These are phyloP conservation scores for Filobasidium wieringae DNA, from an alignment of 768 basidiomycete species.

Conservation along the genomic window DNA sequence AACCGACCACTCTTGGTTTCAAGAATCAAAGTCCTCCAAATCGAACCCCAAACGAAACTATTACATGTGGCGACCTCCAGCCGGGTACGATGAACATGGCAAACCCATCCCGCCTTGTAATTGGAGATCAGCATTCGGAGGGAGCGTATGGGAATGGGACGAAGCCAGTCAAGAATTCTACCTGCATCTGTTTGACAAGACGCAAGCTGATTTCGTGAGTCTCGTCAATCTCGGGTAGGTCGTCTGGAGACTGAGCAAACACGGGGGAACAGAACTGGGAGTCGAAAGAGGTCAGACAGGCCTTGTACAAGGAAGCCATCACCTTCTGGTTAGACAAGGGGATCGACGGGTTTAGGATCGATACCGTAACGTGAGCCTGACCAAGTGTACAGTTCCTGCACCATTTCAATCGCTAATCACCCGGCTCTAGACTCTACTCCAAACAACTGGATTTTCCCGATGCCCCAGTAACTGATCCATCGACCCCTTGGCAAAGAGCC, in stretches of 20 bases:
- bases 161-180: conserved; percentile 10
- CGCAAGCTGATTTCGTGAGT: conserved; percentile 54
- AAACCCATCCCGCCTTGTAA: conserved; percentile 57
- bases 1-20: conserved; percentile 54
- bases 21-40: conserved; percentile 47
- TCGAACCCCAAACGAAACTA: conserved; percentile 57
- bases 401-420: conserved; percentile 47
- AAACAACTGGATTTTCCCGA: conserved; percentile 59
- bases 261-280: conserved; percentile 50
- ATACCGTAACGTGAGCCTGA: neutral
- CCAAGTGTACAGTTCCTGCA: conserved; percentile 47
- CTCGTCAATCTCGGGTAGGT: neutral
- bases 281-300: conserved; percentile 46
- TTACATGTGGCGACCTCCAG: conserved; percentile 63
- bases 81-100: conserved; percentile 45
- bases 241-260: neutral
- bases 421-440: conserved; percentile 55
- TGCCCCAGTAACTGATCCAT: conserved; percentile 49
- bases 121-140: conserved; percentile 43
- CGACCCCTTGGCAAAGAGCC: conserved; percentile 44
- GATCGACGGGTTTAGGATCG: conserved; percentile 55
- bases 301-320: conserved; percentile 49
- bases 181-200: conserved; percentile 22
- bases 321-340: conserved; percentile 59
- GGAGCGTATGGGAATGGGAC: conserved; percentile 12